These are phyloP conservation scores for Pythium periplocum DNA, from an alignment of 352 stramenopile species.

Conservation along the genomic window DNA sequence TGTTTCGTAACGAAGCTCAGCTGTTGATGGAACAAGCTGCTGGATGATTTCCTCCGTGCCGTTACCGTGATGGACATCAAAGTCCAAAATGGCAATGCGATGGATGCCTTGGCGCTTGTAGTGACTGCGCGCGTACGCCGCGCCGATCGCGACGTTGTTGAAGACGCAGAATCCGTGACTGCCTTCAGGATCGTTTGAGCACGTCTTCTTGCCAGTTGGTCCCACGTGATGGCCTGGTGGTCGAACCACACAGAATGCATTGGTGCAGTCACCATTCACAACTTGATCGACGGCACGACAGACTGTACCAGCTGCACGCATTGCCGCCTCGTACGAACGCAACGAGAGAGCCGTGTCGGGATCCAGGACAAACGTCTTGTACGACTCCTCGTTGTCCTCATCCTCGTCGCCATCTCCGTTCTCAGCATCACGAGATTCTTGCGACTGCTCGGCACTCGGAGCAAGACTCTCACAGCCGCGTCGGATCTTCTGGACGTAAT, in stretches of 20 bases:
- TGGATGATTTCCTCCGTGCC: conserved; percentile 95
- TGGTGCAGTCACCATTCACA: conserved; percentile 86
- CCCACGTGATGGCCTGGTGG: conserved; percentile 97
- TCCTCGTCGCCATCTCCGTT: conserved; percentile 14
- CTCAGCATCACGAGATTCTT: background rate
- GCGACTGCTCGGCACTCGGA: no score
- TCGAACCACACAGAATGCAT: conserved; percentile 95
- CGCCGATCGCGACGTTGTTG: conserved; percentile 98
- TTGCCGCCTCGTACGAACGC: conserved; percentile 70
- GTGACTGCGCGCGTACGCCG: conserved; percentile 92
- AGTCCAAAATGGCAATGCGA: conserved; percentile 96
- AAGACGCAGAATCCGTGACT: conserved; percentile 96
- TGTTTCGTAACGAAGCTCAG: conserved; percentile 82
- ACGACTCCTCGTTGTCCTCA: conserved; percentile 28
- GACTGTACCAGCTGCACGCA: conserved; percentile 76
- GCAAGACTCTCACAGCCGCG: conserved; percentile 36
- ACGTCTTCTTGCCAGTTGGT: conserved; percentile 91
- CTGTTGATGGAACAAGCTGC: conserved; percentile 85
- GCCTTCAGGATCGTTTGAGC: conserved; percentile 86
- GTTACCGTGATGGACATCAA: conserved; percentile 99
- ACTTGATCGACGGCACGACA: conserved; percentile 83
- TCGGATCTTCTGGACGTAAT: conserved; percentile 79
- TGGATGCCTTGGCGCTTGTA: conserved; percentile 90
- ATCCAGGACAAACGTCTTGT: conserved; percentile 49
- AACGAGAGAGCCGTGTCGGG: conserved; percentile 77